Percentiles rank a stretch among this genome's conserved stretches.
phyloP scores from a whole-genome alignment of 768 basidiomycete species.

The Tephrocybe sp. region DNA sequence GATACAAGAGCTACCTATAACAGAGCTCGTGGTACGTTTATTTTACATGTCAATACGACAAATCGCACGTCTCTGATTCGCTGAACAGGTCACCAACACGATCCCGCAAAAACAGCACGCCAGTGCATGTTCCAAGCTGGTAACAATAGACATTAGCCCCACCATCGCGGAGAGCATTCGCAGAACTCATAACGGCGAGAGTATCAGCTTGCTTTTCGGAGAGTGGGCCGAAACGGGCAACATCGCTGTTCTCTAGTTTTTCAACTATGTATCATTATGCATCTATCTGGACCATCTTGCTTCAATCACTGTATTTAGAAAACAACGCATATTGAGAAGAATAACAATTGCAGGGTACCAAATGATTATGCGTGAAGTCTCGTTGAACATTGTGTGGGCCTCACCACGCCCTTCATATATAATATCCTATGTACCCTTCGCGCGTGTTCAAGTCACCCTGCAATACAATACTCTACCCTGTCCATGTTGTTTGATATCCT shows the following conservation, averaged over 20 bases:
- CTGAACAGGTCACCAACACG: slow-evolving; percentile 83
- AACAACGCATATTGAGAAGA: slow-evolving; percentile 15
- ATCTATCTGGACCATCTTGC: slow-evolving; percentile 12
- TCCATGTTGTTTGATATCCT: too few relatives aligned
- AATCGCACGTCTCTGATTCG: slow-evolving; percentile 9
- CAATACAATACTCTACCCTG: too few relatives aligned
- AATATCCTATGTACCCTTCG: too few relatives aligned
- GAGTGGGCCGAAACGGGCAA: slow-evolving; percentile 66
- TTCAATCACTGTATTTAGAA: slow-evolving; percentile 9
- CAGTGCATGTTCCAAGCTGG: slow-evolving; percentile 65
- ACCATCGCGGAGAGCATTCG: slow-evolving; percentile 96
- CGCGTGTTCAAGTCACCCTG: too few relatives aligned
- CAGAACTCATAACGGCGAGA: slow-evolving; percentile 91
- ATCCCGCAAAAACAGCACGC: slow-evolving; percentile 80
- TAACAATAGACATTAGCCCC: slow-evolving; percentile 86
- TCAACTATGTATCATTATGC: slow-evolving; percentile 15
- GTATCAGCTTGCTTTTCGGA: slow-evolving; percentile 83
- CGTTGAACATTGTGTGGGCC: too few relatives aligned
- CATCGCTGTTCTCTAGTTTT: slow-evolving; percentile 34
- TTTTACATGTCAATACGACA: not conserved
- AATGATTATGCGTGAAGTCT: too few relatives aligned
- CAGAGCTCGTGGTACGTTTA: slow-evolving; percentile 76
- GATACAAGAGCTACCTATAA: slow-evolving; percentile 71
- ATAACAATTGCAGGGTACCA: not conserved
- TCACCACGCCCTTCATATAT: too few relatives aligned